These are phyloP conservation scores for Heritiera fomes DNA, from an alignment of 345 rosid genomes.

Conservation along the genomic window DNA sequence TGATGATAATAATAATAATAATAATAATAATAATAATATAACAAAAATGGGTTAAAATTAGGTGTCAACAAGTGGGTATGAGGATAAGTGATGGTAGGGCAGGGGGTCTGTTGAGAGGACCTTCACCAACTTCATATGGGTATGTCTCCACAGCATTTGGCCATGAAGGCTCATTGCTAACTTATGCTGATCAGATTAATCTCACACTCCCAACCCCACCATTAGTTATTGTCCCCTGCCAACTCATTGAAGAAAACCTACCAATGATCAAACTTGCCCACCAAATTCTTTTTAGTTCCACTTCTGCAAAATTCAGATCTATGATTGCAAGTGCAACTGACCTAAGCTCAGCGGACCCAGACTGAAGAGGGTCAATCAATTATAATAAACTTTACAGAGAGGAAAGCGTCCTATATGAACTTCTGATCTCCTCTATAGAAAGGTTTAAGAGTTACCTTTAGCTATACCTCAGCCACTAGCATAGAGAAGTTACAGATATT, in stretches of 20 bases:
- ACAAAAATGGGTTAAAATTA: no score
- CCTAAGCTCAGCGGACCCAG: not conserved
- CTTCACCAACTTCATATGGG: conserved; percentile 20
- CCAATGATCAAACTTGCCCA: conserved; percentile 1
- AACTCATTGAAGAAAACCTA: conserved; percentile 4
- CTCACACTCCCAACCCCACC: not conserved
- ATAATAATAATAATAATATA: no score
- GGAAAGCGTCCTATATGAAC: not conserved
- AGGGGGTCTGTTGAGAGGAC: not conserved
- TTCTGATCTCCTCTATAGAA: no score
- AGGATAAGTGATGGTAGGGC: not conserved
- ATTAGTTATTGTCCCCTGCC: conserved; percentile 6
- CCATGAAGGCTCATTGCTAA: not conserved
- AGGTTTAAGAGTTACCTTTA: not conserved
- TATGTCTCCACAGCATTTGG: conserved; percentile 16
- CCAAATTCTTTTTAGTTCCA: not conserved
- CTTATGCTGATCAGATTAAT: not conserved
- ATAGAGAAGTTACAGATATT: not conserved
- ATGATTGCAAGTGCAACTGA: not conserved
- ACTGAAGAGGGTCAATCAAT: not conserved
- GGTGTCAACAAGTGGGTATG: no score
- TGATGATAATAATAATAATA: no score
- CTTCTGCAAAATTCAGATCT: not conserved
- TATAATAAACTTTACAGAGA: not conserved
- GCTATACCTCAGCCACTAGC: not conserved